These are phyloP conservation scores for Talinum fruticosum DNA, from an alignment of 148 eudicot species.

Conservation along the genomic window DNA sequence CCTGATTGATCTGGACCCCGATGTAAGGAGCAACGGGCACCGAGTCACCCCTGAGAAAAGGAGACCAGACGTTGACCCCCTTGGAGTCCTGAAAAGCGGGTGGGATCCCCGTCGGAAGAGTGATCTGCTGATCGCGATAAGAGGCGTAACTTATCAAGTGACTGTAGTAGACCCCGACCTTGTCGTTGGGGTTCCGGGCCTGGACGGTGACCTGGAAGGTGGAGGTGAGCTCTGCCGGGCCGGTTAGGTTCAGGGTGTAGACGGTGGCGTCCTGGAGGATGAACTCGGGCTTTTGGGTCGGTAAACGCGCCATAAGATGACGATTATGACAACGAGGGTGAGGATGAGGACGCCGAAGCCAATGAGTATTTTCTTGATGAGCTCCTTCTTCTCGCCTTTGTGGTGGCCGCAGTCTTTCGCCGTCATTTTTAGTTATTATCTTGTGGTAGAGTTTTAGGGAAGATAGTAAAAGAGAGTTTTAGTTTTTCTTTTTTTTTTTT, in stretches of 20 bases:
- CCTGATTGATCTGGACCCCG: conserved; percentile 39
- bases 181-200: conserved; percentile 38
- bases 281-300: conserved; percentile 53
- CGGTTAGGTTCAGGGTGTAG: conserved; percentile 51
- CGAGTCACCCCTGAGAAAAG: conserved; percentile 47
- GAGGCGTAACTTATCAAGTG: conserved; percentile 38
- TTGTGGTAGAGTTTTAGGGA: too few species aligned
- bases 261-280: conserved; percentile 69
- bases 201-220: conserved; percentile 54
- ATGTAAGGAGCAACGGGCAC: conserved; percentile 74
- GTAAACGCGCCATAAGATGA: conserved; percentile 54
- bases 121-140: conserved; percentile 63
- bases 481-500: too few species aligned
- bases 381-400: conserved; percentile 30
- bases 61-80: conserved; percentile 59
- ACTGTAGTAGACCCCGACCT: conserved; percentile 48
- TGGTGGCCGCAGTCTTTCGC: conserved; percentile 60
- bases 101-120: conserved; percentile 49
- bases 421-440: conserved; percentile 31
- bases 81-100: conserved; percentile 54
- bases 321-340: conserved; percentile 35
- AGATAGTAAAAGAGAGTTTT: not conserved
- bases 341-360: conserved; percentile 31
- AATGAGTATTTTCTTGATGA: conserved; percentile 16
- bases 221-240: conserved; percentile 46